phyloP scores from a whole-genome alignment of 129 eudicot species.

The Calendula officinalis region DNA sequence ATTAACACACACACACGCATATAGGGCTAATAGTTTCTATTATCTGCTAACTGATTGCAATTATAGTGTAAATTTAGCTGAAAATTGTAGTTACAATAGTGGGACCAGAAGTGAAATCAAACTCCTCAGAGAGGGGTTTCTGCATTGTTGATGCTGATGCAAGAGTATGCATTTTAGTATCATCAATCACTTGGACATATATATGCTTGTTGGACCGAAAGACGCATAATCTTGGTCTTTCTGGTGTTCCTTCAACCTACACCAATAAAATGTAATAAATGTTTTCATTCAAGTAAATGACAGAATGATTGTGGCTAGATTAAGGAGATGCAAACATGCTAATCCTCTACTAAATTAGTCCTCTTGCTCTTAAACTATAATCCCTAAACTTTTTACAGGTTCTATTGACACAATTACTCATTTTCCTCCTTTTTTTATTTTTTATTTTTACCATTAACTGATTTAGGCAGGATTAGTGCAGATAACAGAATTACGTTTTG shows the following conservation, averaged over 20 bases:
- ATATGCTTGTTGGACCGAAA: conserved; percentile 95
- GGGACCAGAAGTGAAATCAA: conserved; percentile 74
- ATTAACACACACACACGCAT: neutral
- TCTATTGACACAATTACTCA: no score
- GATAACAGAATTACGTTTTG: neutral
- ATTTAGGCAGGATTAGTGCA: neutral
- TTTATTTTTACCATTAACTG: conserved; percentile 4
- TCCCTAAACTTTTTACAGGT: neutral
- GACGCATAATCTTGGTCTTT: conserved; percentile 87
- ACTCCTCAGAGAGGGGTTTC: conserved; percentile 76
- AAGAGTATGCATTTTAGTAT: conserved; percentile 92
- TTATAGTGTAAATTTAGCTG: neutral
- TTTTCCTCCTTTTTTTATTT: neutral
- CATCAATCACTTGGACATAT: conserved; percentile 92
- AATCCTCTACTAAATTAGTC: conserved; percentile 9
- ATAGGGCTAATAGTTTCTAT: neutral
- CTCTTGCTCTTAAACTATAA: neutral
- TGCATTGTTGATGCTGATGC: conserved; percentile 96
- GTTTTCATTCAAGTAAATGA: neutral
- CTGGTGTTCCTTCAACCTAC: conserved; percentile 93
- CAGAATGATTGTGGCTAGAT: neutral
- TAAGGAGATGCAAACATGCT: neutral
- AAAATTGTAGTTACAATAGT: conserved; percentile 64
- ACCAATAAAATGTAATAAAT: neutral
- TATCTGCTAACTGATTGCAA: neutral